Evolutionary conservation across 2,329 filamentous ascomycete genomes (phyloP).

Genomic region (Myriosclerotinia scirpicola): DNA sequence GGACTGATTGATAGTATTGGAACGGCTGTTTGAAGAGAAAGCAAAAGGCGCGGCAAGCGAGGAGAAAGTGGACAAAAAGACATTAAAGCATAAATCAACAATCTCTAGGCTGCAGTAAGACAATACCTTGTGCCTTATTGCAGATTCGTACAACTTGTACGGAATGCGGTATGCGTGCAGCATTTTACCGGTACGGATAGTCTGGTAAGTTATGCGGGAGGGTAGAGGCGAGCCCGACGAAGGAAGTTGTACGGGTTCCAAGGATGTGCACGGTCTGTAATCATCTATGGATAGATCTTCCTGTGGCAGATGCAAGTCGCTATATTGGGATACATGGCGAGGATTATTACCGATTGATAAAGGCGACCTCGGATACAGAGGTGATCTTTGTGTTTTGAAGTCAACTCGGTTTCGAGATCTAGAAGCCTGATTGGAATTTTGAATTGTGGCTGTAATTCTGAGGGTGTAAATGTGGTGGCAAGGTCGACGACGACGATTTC

Average conservation of each 20-base stretch:
- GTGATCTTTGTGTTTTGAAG: neutral
- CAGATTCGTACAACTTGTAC: constrained; percentile 16
- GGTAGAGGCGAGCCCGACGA: neutral
- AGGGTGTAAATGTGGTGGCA: neutral
- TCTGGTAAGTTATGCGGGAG: constrained; percentile 6
- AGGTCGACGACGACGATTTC: neutral
- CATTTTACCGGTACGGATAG: constrained; percentile 13
- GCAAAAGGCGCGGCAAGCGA: neutral
- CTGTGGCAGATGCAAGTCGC: neutral
- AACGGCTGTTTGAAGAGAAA: neutral
- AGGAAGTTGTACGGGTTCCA: neutral
- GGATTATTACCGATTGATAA: neutral
- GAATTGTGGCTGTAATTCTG: neutral
- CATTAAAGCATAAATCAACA: constrained; percentile 2
- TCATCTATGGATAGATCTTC: constrained; percentile 7
- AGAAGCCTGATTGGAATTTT: neutral
- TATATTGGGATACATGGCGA: constrained; percentile 3
- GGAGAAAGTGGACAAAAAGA: neutral
- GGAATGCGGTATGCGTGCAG: neutral
- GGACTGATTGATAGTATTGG: too few relatives aligned
- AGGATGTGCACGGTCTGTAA: neutral
- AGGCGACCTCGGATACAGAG: constrained; percentile 13
- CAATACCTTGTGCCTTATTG: constrained; percentile 3
- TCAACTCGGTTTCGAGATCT: neutral
- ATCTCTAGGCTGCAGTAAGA: constrained; percentile 4